These are phyloP conservation scores for Zasmidium citrigriseum DNA, from an alignment of 2,329 filamentous ascomycete genomes.

Conservation along the genomic window DNA sequence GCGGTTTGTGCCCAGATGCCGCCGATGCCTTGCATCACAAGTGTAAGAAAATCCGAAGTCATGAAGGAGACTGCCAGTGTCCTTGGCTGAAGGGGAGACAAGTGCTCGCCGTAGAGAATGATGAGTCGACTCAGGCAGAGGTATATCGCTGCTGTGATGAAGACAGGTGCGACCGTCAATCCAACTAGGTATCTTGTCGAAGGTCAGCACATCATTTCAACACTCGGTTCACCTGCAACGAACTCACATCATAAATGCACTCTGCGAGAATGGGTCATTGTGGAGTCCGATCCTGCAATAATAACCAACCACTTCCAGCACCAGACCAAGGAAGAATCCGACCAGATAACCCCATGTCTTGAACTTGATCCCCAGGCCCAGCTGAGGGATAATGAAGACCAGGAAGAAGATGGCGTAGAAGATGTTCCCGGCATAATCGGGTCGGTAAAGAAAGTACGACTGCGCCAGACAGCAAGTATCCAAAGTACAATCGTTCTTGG, in stretches of 20 bases:
- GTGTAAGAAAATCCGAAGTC: constrained; percentile 55
- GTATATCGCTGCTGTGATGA: constrained; percentile 58
- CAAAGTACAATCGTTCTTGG: constrained; percentile 25
- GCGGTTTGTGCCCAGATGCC: constrained; percentile 59
- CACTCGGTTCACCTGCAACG: background rate
- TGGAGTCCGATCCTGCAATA: constrained; percentile 56
- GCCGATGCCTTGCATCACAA: constrained; percentile 59
- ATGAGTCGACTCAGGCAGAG: constrained; percentile 60
- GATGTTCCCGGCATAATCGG: constrained; percentile 43
- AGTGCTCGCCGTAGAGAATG: constrained; percentile 51
- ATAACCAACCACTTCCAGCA: constrained; percentile 59
- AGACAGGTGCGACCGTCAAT: constrained; percentile 60
- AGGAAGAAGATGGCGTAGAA: constrained; percentile 57
- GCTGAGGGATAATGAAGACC: constrained; percentile 49
- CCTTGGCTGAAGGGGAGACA: constrained; percentile 23
- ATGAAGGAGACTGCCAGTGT: constrained; percentile 59
- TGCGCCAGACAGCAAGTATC: constrained; percentile 34
- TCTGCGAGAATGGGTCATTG: constrained; percentile 52
- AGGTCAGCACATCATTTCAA: background rate
- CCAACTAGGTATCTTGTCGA: constrained; percentile 55
- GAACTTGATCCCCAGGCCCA: constrained; percentile 52
- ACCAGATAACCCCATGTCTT: constrained; percentile 59
- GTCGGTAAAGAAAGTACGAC: constrained; percentile 55
- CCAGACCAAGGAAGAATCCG: constrained; percentile 49
- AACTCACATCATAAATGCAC: constrained; percentile 53